phyloP scores from a whole-genome alignment of 78 protist genomes.

The Pigoraptor vietnamica region DNA sequence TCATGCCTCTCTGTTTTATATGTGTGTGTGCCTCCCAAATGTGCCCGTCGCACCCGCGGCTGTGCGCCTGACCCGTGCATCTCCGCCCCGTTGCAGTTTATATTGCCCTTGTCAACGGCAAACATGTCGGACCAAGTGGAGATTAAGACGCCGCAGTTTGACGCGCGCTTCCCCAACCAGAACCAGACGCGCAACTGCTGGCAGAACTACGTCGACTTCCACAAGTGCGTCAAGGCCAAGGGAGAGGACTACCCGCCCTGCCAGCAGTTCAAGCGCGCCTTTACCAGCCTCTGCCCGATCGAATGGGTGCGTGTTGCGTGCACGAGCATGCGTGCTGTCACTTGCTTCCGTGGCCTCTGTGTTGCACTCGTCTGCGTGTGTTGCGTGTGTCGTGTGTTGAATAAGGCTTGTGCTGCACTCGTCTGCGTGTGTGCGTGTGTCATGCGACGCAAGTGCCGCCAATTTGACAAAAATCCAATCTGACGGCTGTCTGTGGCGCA shows the following conservation, averaged over 20 bases:
- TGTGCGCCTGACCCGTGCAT: no score
- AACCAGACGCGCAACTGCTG: conserved; percentile 54
- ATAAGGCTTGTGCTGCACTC: no score
- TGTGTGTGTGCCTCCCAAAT: no score
- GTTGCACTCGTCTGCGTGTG: neutral
- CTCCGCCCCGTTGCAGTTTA: no score
- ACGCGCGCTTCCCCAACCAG: conserved; percentile 49
- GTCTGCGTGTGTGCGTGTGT: no score
- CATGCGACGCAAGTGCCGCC: neutral
- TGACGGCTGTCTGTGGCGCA: neutral
- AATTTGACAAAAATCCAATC: no score
- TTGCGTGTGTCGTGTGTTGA: no score
- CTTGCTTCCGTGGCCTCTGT: neutral
- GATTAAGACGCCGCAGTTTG: conserved; percentile 27
- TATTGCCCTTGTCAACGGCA: neutral
- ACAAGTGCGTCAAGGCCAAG: conserved; percentile 7
- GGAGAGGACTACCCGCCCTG: conserved; percentile 30
- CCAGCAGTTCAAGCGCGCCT: neutral
- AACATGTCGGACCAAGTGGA: neutral
- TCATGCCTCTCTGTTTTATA: no score
- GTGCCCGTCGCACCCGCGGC: no score
- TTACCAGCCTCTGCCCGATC: neutral
- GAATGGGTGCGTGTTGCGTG: conserved; percentile 2
- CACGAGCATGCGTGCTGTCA: neutral
- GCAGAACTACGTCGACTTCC: conserved; percentile 45